phyloP scores from a whole-genome alignment of 495 filamentous ascomycete genomes.

The Neurospora sp. region DNA sequence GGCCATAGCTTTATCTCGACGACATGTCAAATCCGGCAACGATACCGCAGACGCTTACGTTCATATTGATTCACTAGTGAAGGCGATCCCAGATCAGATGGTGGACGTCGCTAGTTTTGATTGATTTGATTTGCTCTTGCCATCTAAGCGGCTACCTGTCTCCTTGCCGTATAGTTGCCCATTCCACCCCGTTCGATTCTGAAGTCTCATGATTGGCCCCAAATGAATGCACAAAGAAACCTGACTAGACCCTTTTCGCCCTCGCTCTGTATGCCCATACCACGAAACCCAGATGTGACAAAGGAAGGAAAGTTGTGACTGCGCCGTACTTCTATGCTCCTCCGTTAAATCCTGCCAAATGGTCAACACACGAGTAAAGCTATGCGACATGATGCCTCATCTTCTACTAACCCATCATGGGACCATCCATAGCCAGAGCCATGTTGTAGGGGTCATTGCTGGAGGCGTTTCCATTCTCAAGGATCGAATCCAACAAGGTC shows the following conservation, averaged over 20 bases:
- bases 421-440: background rate
- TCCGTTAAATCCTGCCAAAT: background rate
- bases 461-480: background rate
- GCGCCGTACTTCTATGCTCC: background rate
- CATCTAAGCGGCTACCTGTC: background rate
- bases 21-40: background rate
- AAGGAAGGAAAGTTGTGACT: background rate
- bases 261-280: background rate
- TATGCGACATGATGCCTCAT: background rate
- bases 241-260: background rate
- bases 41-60: background rate
- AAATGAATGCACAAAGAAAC: background rate
- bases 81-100: background rate
- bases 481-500: background rate
- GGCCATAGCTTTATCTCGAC: background rate
- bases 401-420: background rate
- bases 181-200: background rate
- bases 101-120: background rate
- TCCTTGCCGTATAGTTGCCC: background rate
- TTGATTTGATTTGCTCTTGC: background rate
- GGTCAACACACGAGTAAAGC: background rate
- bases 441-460: background rate
- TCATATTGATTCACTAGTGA: background rate
- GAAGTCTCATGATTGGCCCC: background rate
- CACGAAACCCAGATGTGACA: background rate